Base-by-base conservation (phyloP, 1,284 basidiomycete species). In the Naganishia albida region DNA sequence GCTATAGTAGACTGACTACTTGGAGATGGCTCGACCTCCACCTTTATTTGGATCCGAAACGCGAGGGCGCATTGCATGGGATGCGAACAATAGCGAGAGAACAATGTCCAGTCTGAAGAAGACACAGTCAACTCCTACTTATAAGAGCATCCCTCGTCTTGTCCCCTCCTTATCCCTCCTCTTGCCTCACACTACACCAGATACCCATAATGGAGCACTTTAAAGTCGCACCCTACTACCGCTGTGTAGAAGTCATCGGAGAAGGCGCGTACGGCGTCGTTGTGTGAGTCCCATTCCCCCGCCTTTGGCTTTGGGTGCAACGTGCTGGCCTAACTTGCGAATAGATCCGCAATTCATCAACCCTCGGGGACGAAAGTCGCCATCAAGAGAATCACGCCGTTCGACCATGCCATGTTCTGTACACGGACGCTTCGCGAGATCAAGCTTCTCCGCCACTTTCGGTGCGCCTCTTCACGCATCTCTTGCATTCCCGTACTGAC, bases 351-450 rank as follows among this genome's bases (percentile, higher is more conserved):
- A 2, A 83, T 91, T 1, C 91, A 94, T 75, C 80, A 85, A 72
- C 88, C 89, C 7, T 90, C 86, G 60, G 86, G 87, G 53, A 86
- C 87, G 63, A 89, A 89, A 75, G 89, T 92, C 62, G 90, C 90
- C 62, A 91, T 91, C 81, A 91, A 93, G 84, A 57, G 67, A 84
- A 91, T 94, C 80, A 86, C 89, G 3, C 91, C 91, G 0, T 93
- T 94, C 71, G 91, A 93, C 76, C 91, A 93, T 75, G 89, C 89
- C 28, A 91, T 93, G 90, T 93, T 92, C 78, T 90, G 90, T 71
- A 81, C 93, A 63, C 83, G 91, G 46, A 93, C 91, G 0, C 83
- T 93, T 52, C 83, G 91, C 67, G 91, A 93, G 77, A 83, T 93
- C 70, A 94, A 93, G 77, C 82, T 94, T 40, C 85, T 92, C 75